A percentile compares a stretch with the other conserved stretches of the same genome.
Evolutionary conservation across 176 grass and related monocot genomes (phyloP).

Genomic region (Oryza meridionalis): DNA sequence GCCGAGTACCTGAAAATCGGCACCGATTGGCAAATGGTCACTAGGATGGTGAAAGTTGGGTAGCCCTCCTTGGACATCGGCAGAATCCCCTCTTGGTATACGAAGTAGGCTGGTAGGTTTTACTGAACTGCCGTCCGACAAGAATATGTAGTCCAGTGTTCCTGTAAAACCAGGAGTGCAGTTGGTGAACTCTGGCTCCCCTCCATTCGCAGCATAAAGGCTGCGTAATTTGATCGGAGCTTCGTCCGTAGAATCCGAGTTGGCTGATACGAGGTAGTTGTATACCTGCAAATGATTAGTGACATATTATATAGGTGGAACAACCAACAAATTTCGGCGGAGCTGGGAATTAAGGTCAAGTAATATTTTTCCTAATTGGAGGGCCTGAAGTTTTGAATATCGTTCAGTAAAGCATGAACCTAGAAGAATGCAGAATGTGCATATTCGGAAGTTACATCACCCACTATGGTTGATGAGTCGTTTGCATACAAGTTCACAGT

Average conservation of each 20-base stretch:
- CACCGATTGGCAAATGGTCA: conserved; percentile 88
- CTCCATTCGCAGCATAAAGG: conserved; percentile 78
- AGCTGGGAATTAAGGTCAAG: not conserved
- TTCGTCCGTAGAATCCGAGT: conserved; percentile 34
- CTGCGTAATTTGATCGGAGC: conserved; percentile 60
- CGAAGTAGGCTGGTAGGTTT: conserved; percentile 72
- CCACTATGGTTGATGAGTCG: not conserved
- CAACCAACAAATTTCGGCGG: not conserved
- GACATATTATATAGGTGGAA: conserved; percentile 22
- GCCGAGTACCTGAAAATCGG: conserved; percentile 59
- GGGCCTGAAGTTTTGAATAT: not conserved
- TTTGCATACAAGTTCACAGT: not conserved
- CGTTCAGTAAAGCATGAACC: conserved; percentile 30
- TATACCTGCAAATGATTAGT: conserved; percentile 71
- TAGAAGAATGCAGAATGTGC: conserved; percentile 1
- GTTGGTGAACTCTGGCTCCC: conserved; percentile 87
- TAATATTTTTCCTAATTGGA: not conserved
- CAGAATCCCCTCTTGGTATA: conserved; percentile 57
- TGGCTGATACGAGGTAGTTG: conserved; percentile 55
- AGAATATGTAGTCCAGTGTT: conserved; percentile 86
- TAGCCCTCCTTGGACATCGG: conserved; percentile 65
- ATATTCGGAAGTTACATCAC: conserved; percentile 8
- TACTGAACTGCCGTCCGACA: conserved; percentile 45
- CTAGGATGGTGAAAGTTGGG: conserved; percentile 87
- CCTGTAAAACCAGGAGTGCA: conserved; percentile 86